Base-by-base conservation (phyloP, 2,329 filamentous ascomycete species). In the Fusarium agapanthi region DNA sequence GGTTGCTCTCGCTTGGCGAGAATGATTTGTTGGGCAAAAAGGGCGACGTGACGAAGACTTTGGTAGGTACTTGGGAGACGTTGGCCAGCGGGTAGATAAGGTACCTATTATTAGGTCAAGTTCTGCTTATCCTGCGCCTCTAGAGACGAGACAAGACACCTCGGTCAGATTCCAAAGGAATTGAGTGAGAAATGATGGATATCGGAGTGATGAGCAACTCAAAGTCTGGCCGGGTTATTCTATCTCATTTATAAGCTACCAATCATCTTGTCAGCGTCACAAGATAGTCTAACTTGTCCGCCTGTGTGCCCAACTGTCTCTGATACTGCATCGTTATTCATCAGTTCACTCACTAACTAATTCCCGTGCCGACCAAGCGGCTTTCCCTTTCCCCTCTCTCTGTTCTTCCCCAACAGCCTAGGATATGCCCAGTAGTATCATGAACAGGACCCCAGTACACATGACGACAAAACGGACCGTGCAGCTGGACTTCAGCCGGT, bases 381-480 rank as follows among this genome's bases (percentile, higher is more conserved):
- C 24, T 58, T 55, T 59, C 54, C 54, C 32, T 26, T 45, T 44
- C 22, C 38, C 38, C 35, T 37, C 61, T 35, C 44, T 44, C 20
- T 28, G 35, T 15, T 26, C 28, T 11, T 32, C 48, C 64, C 64
- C 64, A 51, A 56, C 65, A 47, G 40, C 37, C 50, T 35, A 35
- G 50, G 57, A 64, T 45, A 44, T 45, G 30, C 51, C 35, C 51
- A 69, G 35, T 48, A 28, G 24, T 30, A 45, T 38, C n/a, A 32
- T 26, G 24, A 61, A 40, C 30, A 48, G 37, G 60, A 57, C 58
- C 71, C 70, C 62, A 45, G 30, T 51, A 64, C 73, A 64, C 73
- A 73, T 77, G 75, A 77, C 69, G 71, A 75, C 62, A 73, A 65
- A 56, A 63, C 64, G 65, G 45, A 63, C 61, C 68, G 69, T 74